Conservation (phyloP, 805 yeast species). For the Metschnikowia koreensis region DNA sequence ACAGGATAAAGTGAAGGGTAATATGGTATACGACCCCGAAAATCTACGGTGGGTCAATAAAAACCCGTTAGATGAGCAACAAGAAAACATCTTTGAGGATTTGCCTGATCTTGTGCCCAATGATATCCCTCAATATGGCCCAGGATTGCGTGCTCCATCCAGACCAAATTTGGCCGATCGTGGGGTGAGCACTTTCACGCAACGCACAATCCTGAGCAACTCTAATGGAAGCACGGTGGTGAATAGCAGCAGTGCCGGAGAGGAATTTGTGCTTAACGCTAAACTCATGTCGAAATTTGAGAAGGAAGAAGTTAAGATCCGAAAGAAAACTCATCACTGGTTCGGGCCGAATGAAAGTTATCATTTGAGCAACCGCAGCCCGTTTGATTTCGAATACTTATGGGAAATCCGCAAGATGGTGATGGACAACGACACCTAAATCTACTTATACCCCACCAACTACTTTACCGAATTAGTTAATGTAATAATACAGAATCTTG, state of each 20-base stretch:
- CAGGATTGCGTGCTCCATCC: background rate
- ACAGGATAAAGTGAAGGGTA: conserved; percentile 21
- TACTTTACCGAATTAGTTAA: background rate
- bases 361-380: conserved; percentile 12
- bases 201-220: conserved; percentile 33
- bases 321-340: conserved; percentile 38
- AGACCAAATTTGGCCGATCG: conserved; percentile 15
- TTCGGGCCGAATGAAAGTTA: conserved; percentile 31
- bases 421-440: conserved; percentile 27
- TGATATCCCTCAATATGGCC: conserved; percentile 16
- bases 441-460: background rate
- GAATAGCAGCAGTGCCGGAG: conserved; percentile 14
- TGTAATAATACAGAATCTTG: background rate
- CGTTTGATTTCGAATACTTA: conserved; percentile 28
- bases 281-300: conserved; percentile 31
- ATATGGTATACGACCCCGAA: conserved; percentile 61
- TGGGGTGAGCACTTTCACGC: conserved; percentile 38
- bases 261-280: conserved; percentile 28
- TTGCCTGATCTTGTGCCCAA: conserved; percentile 43
- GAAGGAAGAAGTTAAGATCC: conserved; percentile 37
- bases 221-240: conserved; percentile 21
- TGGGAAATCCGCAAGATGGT: conserved; percentile 47
- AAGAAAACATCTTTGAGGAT: conserved; percentile 45
- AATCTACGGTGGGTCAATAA: conserved; percentile 59
- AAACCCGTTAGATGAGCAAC: conserved; percentile 32